These are phyloP conservation scores for Chlorella sp. DNA, from an alignment of 139 green algal species.

Conservation along the genomic window DNA sequence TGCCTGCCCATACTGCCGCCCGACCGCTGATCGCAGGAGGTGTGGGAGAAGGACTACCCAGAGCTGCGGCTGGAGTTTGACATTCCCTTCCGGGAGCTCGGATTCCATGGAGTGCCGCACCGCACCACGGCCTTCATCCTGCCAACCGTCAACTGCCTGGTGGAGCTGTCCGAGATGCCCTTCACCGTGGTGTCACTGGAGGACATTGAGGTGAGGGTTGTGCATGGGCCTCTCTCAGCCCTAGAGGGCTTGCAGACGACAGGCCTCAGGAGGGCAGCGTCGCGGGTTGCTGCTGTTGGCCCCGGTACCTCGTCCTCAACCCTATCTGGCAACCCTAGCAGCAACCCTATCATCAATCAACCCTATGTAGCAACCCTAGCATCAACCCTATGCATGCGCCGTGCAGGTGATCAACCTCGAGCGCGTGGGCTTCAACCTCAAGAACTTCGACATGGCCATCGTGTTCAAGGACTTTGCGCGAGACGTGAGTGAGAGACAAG, in stretches of 20 bases:
- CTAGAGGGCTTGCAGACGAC: too few relatives aligned
- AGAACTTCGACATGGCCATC: constrained; percentile 98
- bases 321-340: too few relatives aligned
- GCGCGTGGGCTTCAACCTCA: constrained; percentile 95
- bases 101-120: constrained; percentile 86
- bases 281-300: too few relatives aligned
- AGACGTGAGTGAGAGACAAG: constrained; percentile 45
- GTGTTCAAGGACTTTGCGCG: constrained; percentile 90
- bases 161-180: constrained; percentile 94
- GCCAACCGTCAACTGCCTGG: constrained; percentile 95
- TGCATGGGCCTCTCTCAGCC: too few relatives aligned
- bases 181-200: constrained; percentile 79
- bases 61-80: constrained; percentile 95
- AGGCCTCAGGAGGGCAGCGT: too few relatives aligned
- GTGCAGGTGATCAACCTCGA: constrained; percentile 83
- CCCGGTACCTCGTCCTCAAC: too few relatives aligned
- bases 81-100: constrained; percentile 93
- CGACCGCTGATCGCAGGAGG: constrained; percentile 46
- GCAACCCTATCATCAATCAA: neutral
- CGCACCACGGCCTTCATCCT: constrained; percentile 72
- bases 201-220: constrained; percentile 95
- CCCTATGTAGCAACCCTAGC: neutral
- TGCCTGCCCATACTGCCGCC: too few relatives aligned
- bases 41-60: constrained; percentile 53
- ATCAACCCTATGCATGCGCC: neutral